Percentiles rank a stretch among this genome's conserved stretches.
phyloP scores from a whole-genome alignment of 169 alveolate species.

The Plasmodium relictum region DNA sequence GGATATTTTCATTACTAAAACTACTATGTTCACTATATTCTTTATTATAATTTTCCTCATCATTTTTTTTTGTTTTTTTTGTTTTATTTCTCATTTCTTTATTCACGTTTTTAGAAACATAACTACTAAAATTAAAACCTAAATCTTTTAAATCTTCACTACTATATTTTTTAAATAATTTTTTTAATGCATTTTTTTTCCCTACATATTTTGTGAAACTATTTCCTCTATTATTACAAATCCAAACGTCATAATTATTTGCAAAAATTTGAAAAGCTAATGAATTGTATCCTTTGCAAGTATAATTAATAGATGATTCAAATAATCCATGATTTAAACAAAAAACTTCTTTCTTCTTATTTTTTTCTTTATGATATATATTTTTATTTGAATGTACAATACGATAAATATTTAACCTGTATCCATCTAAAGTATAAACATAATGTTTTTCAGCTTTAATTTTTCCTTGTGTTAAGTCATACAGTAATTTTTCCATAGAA shows the following conservation, averaged over 20 bases:
- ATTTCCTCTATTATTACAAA: constrained; percentile 58
- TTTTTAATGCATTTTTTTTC: constrained; percentile 48
- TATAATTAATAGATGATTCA: constrained; percentile 44
- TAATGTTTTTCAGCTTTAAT: constrained; percentile 52
- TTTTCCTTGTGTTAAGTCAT: constrained; percentile 26
- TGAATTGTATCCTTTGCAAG: constrained; percentile 32
- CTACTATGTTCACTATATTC: background rate
- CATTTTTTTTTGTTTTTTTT: background rate
- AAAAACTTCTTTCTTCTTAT: constrained; percentile 45
- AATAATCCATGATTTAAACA: constrained; percentile 49
- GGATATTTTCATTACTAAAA: too few species aligned
- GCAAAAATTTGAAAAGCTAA: constrained; percentile 34
- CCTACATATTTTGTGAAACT: constrained; percentile 55
- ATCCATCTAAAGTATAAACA: constrained; percentile 61
- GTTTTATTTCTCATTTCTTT: background rate
- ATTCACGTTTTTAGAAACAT: background rate
- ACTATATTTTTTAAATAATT: constrained; percentile 27
- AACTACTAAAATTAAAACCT: constrained; percentile 10
- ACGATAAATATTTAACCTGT: constrained; percentile 49
- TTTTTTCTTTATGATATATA: background rate
- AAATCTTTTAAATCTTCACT: constrained; percentile 29
- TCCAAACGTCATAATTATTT: constrained; percentile 64
- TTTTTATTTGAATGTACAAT: constrained; percentile 5
- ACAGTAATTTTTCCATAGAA: constrained; percentile 20
- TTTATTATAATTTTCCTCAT: background rate